phyloP scores from a whole-genome alignment of 2,329 filamentous ascomycete genomes.

The Pseudogymnoascus sp. region DNA sequence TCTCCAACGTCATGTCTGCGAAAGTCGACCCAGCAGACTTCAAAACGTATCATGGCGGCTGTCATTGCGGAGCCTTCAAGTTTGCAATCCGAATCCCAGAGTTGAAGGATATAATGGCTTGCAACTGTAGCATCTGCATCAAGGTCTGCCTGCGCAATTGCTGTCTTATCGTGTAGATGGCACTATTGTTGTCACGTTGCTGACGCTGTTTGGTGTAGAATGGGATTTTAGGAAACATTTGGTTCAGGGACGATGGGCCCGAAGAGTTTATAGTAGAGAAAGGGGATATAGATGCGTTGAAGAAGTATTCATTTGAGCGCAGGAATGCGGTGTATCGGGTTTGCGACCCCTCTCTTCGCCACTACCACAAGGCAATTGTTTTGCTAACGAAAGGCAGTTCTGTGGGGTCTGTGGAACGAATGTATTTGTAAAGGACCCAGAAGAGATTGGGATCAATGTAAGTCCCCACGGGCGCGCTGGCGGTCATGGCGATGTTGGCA shows the following conservation, averaged over 20 bases:
- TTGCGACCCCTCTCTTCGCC: not conserved
- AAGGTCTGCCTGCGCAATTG: conserved; percentile 41
- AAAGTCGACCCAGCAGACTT: conserved; percentile 8
- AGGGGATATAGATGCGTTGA: not conserved
- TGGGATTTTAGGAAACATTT: not conserved
- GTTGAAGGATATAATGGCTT: conserved; percentile 45
- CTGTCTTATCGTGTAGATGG: not conserved
- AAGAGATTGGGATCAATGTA: not conserved
- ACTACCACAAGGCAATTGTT: not conserved
- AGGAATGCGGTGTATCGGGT: not conserved
- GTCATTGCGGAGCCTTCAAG: conserved; percentile 47
- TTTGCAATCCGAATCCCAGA: conserved; percentile 46
- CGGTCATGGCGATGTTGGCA: not conserved
- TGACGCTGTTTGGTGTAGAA: not conserved
- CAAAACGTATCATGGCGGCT: conserved; percentile 42
- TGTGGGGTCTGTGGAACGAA: not conserved
- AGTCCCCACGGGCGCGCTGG: not conserved
- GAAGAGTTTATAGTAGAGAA: not conserved
- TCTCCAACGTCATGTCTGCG: not conserved
- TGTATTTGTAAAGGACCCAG: not conserved
- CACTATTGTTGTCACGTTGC: not conserved
- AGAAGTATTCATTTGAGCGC: not conserved
- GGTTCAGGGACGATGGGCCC: not conserved
- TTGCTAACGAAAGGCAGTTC: not conserved
- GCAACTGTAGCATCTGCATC: conserved; percentile 60